These are phyloP conservation scores for Galerina sulciceps DNA, from an alignment of 768 basidiomycete genomes.

Conservation along the genomic window DNA sequence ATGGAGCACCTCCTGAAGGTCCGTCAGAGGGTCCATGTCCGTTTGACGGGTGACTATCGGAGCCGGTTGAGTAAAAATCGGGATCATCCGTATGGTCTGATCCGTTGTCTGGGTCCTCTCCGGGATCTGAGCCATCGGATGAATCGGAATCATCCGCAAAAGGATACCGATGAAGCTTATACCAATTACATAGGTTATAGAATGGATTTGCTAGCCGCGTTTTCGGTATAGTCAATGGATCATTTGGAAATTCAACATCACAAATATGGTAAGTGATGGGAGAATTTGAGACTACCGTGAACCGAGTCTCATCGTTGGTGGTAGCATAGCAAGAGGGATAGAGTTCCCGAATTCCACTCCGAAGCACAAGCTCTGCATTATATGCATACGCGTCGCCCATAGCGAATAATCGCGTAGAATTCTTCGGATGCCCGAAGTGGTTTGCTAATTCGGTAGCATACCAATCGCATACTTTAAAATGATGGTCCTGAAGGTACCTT, in stretches of 20 bases:
- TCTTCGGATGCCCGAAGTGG: not conserved
- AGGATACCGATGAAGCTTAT: not conserved
- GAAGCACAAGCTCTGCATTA: constrained; percentile 1
- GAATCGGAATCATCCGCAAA: not conserved
- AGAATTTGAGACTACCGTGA: not conserved
- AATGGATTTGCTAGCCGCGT: not conserved
- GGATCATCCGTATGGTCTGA: not conserved
- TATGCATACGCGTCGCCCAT: constrained; percentile 3
- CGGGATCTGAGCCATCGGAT: not conserved
- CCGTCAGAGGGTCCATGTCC: not conserved
- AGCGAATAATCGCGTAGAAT: not conserved
- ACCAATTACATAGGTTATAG: constrained; percentile 10
- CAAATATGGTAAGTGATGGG: constrained; percentile 1
- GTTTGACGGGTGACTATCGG: not conserved
- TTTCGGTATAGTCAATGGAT: constrained; percentile 1
- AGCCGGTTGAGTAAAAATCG: not conserved
- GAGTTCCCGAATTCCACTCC: constrained; percentile 4
- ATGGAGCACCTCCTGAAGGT: not conserved
- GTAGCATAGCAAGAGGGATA: not conserved
- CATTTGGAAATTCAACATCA: constrained; percentile 5
- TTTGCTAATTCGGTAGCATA: constrained; percentile 1
- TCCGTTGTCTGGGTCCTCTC: not conserved
- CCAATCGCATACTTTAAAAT: constrained; percentile 6
- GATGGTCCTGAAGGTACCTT: not conserved
- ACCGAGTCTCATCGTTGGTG: constrained; percentile 5